Conservation (phyloP, 2,329 filamentous ascomycete species). For the Neofusicoccum ribis region DNA sequence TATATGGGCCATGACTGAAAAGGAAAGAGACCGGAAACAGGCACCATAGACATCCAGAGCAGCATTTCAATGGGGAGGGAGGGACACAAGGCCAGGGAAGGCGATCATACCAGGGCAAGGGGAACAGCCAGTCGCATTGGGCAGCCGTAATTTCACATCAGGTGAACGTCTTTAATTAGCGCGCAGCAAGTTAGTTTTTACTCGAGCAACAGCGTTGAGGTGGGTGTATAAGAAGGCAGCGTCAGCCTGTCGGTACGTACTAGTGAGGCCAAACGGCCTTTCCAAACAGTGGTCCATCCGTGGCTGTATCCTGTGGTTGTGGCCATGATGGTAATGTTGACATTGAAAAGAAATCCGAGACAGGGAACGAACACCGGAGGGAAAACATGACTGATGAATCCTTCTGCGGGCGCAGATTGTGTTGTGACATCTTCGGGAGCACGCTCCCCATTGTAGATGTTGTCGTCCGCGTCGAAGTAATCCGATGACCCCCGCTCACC, state of each 20-base stretch:
- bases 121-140: slow-evolving; percentile 9
- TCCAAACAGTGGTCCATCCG: slow-evolving; percentile 18
- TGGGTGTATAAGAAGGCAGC: slow-evolving; percentile 13
- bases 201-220: slow-evolving; percentile 11
- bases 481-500: slow-evolving; percentile 15
- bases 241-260: slow-evolving; percentile 20
- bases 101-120: not conserved
- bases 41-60: not conserved
- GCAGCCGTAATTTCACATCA: slow-evolving; percentile 8
- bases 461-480: slow-evolving; percentile 19
- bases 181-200: slow-evolving; percentile 15
- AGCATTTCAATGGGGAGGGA: too few relatives aligned
- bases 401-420: slow-evolving; percentile 17
- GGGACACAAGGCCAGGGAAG: not conserved
- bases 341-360: slow-evolving; percentile 13
- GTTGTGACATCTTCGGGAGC: slow-evolving; percentile 9
- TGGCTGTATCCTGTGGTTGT: not conserved
- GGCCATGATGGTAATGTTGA: slow-evolving; percentile 2
- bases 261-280: slow-evolving; percentile 16
- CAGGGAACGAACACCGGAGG: not conserved
- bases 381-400: not conserved
- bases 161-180: slow-evolving; percentile 14
- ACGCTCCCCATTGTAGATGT: slow-evolving; percentile 2
- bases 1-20: not conserved
- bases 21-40: not conserved